Evolutionary conservation across 306 rosid species (phyloP).

Genomic region (Malus sylvestris): DNA sequence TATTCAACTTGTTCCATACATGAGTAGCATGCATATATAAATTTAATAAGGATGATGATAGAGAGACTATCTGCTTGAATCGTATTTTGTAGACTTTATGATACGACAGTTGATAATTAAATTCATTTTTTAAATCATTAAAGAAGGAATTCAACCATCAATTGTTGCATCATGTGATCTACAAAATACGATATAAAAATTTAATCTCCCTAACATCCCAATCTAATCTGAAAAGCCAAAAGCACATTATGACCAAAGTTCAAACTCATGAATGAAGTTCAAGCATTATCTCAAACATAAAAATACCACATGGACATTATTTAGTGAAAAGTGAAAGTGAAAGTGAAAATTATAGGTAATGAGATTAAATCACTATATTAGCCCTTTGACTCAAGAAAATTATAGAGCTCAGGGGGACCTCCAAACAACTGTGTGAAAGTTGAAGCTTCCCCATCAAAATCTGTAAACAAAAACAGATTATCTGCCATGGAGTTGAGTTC

Average conservation of each 20-base stretch:
- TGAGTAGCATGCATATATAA: not conserved
- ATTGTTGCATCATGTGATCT: too few relatives aligned
- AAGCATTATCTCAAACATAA: not conserved
- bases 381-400: not conserved
- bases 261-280: too few relatives aligned
- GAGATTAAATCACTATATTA: not conserved
- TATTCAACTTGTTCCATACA: not conserved
- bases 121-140: too few relatives aligned
- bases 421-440: not conserved
- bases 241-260: not conserved
- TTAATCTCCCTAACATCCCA: not conserved
- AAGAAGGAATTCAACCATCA: too few relatives aligned
- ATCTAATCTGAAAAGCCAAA: not conserved
- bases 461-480: constrained; percentile 19
- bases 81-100: too few relatives aligned
- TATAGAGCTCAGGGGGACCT: not conserved
- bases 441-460: constrained; percentile 6
- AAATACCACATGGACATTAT: not conserved
- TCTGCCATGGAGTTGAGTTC: constrained; percentile 15
- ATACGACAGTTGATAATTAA: too few relatives aligned
- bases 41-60: not conserved
- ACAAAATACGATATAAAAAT: too few relatives aligned
- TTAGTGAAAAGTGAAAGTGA: not conserved
- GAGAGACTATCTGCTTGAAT: too few relatives aligned
- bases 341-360: not conserved